Percentiles rank a stretch among this genome's conserved stretches.
These are phyloP conservation scores for Magnaporthiopsis rhizophila DNA, from an alignment of 2,329 filamentous ascomycete genomes.

Conservation along the genomic window DNA sequence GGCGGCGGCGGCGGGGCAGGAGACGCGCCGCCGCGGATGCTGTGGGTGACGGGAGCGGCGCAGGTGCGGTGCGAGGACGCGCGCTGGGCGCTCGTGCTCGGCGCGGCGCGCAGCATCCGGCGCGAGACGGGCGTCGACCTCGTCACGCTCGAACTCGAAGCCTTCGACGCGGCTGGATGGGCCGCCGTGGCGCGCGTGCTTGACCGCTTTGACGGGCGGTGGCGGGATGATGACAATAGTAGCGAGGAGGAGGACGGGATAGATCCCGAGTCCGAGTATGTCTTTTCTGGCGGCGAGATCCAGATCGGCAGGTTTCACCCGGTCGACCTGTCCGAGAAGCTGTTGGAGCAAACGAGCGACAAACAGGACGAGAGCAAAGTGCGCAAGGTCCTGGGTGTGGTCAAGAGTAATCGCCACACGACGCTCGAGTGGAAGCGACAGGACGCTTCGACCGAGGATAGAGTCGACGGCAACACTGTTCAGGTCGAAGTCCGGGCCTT, in stretches of 20 bases:
- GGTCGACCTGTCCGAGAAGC: not conserved
- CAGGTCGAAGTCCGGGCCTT: not conserved
- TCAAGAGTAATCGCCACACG: not conserved
- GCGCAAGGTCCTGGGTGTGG: not conserved
- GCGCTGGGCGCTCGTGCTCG: slow-evolving; percentile 20
- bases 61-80: slow-evolving; percentile 21
- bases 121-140: slow-evolving; percentile 20
- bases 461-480: not conserved
- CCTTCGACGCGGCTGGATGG: slow-evolving; percentile 10
- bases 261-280: slow-evolving; percentile 8
- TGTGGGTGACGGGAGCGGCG: slow-evolving; percentile 24
- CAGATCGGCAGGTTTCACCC: slow-evolving; percentile 4
- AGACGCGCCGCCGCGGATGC: slow-evolving; percentile 10
- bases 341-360: not conserved
- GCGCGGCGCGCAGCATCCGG: slow-evolving; percentile 21
- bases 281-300: slow-evolving; percentile 1
- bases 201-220: slow-evolving; percentile 9
- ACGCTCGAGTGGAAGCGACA: not conserved
- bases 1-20: not conserved
- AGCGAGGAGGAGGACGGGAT: not conserved
- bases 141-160: slow-evolving; percentile 22
- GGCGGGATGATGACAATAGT: not conserved
- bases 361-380: no score
- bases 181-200: slow-evolving; percentile 24
- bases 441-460: no score